Evolutionary conservation across 2,329 filamentous ascomycete species (phyloP).

Genomic region (Fusarium mundagurra): DNA sequence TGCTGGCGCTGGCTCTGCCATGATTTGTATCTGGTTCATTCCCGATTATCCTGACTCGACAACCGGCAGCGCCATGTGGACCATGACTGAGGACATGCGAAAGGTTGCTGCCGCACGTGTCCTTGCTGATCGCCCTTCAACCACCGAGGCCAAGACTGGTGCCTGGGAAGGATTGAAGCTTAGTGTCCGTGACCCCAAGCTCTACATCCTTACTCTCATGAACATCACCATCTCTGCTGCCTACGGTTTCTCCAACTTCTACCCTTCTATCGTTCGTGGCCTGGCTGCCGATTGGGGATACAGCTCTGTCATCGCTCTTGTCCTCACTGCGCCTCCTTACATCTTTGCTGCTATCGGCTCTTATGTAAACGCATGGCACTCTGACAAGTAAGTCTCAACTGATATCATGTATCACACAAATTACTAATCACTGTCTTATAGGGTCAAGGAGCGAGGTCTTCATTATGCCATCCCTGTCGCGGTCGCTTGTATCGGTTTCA

Average conservation of each 20-base stretch:
- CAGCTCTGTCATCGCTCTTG: conserved; percentile 3
- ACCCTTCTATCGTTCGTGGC: conserved; percentile 6
- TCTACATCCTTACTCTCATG: conserved; percentile 17
- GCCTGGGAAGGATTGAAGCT: conserved; percentile 18
- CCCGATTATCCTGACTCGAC: conserved; percentile 6
- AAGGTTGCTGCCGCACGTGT: conserved; percentile 13
- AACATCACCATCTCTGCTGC: conserved; percentile 17
- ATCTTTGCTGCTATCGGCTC: conserved; percentile 15
- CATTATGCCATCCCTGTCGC: conserved; percentile 12
- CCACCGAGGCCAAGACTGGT: conserved; percentile 2
- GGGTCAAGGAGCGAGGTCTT: conserved; percentile 8
- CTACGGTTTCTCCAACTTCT: conserved; percentile 17
- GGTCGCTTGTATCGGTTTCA: conserved; percentile 1
- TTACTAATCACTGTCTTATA: fast-evolving
- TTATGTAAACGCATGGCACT: conserved; percentile 19
- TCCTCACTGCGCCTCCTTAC: conserved; percentile 5
- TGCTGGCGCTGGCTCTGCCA: conserved; percentile 6
- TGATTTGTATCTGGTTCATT: conserved; percentile 18
- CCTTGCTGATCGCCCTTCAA: background rate
- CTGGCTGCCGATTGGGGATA: conserved; percentile 11
- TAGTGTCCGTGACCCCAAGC: conserved; percentile 5
- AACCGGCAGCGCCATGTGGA: conserved; percentile 4
- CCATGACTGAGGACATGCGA: conserved; percentile 10
- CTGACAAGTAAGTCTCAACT: background rate
- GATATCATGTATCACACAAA: fast-evolving